Evolutionary conservation across 805 yeast genomes (phyloP), one percentile per base, ranked within the genome.

Genomic region (Ogataea nitratoaversa): DNA sequence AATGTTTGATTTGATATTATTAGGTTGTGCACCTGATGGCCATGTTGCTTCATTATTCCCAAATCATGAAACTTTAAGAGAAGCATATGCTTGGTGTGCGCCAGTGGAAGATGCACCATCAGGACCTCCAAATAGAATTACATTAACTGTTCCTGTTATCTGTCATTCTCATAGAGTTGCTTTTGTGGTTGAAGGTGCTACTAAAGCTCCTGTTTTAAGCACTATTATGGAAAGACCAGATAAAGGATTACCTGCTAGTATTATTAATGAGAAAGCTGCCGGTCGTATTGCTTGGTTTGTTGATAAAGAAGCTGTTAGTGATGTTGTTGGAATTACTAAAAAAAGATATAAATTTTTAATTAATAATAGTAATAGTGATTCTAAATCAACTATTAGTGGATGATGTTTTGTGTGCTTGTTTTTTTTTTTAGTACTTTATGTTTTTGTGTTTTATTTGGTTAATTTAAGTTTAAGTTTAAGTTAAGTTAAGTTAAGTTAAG

Each of bases 21-120:
- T 93, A 43, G 99, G 99, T 19, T 91, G 98, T 71, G 99, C 99
- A 1, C 98, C 98, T 3, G 99, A 91, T 63, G 99, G 99, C 18
- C 99, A 91, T 63, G 86, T 88, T 57, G 96, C 96, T 38, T 88
- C 95, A n/a, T 74, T 91, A 41, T 91, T 91, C 71, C 99, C 99
- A 18, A 83, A 84, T 59, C 93, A 86, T 56, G 93, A 86, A 51
- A 83, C 85, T 41, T 69, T 91, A 49, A 75, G 97, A 57, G 99
- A 91, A 62, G 77, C 82, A 46, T 74, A 84, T 51, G 97, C 97
- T 1, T 91, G 98, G 97, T 90, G 90, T 48, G 84, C 87, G 19
- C 95, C 97, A 1, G 95, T 91, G 7, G 83, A 78, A 47, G 84
- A 88, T 43, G 95, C 97, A 0, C 98, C 99, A 32, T 74, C 79